Evolutionary conservation across 768 basidiomycete genomes (phyloP), one percentile per base, ranked within the genome.

Genomic region (Russula ochroleuca): DNA sequence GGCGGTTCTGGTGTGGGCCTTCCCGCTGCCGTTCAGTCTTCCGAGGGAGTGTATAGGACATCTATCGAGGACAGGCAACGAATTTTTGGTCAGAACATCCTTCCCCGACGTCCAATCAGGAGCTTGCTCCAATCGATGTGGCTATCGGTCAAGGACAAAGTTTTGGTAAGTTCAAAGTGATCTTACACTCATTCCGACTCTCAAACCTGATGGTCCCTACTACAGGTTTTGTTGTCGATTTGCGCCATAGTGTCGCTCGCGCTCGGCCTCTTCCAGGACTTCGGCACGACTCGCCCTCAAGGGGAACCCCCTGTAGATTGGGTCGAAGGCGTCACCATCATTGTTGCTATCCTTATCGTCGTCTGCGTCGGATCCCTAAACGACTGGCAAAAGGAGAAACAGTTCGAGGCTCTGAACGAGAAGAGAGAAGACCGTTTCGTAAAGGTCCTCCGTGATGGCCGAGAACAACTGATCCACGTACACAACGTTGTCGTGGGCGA

Each of bases 351-450:
- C 41, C 69, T 80, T 43, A 90, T 92, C 48, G 89, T 92, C 28
- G 88, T 92, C 62, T 69, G 93, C 49, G 96, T 99, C 62, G 96
- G 96, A 35, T 94, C 94, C 14, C 68, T 98, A 49, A 98, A 98
- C 70, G 97, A 99, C 75, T 99, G 92, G 89, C 94, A 98, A 75
- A 98, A 98, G 75, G 97, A 99, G 74, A 86, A 87, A 2, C 97
- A 98, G 76, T 99, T 99, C 79, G 86, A 88, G 70, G 80, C 79
- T 21, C 82, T 99, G 47, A 98, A 98, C 71, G 91, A 90, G 69
- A 90, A 95, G 76, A 96, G 96, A 75, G 96, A 98, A 61, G 97
- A 96, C 69, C 90, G 97, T 31, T 84, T 82, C 67, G 83, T 96
- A 73, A 94, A 91, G 76, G 92, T 90, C 50, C 67, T 68, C 37